Conservation (phyloP, 163 green algal genomes). For the Scenedesmus sp. region DNA sequence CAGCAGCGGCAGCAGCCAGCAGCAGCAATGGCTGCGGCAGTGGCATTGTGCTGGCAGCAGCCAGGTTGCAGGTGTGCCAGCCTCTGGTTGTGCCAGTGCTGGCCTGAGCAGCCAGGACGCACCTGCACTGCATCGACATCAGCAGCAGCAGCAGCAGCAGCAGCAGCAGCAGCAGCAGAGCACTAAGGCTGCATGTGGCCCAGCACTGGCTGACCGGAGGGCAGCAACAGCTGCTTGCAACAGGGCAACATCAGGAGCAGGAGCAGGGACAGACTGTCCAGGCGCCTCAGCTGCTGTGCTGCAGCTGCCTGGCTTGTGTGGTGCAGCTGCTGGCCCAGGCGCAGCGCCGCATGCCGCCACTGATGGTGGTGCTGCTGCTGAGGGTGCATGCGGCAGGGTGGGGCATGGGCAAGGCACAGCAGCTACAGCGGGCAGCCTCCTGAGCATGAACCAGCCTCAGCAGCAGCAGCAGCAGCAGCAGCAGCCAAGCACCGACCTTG, state of each 20-base stretch:
- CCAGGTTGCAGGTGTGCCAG: neutral
- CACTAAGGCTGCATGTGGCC: neutral
- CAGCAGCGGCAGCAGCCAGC: neutral
- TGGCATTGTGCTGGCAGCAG: neutral
- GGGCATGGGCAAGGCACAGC: neutral
- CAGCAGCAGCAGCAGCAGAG: conserved; percentile 25
- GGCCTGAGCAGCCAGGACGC: neutral
- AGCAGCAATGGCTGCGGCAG: neutral
- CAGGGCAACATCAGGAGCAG: neutral
- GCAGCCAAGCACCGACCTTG: neutral
- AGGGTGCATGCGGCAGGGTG: neutral
- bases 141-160: neutral
- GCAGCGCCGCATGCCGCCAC: neutral
- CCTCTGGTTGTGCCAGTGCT: neutral
- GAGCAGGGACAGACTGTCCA: neutral
- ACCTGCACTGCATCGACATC: neutral
- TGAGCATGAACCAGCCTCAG: neutral
- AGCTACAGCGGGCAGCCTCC: neutral
- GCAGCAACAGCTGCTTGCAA: too few species aligned
- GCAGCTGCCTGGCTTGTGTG: neutral
- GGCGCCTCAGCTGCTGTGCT: neutral
- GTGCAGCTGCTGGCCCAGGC: neutral
- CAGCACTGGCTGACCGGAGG: neutral
- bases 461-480: neutral
- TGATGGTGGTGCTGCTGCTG: neutral